A percentile compares a stretch with the other conserved stretches of the same genome.
phyloP scores from a whole-genome alignment of 345 rosid genomes.

The Camelina sativa region DNA sequence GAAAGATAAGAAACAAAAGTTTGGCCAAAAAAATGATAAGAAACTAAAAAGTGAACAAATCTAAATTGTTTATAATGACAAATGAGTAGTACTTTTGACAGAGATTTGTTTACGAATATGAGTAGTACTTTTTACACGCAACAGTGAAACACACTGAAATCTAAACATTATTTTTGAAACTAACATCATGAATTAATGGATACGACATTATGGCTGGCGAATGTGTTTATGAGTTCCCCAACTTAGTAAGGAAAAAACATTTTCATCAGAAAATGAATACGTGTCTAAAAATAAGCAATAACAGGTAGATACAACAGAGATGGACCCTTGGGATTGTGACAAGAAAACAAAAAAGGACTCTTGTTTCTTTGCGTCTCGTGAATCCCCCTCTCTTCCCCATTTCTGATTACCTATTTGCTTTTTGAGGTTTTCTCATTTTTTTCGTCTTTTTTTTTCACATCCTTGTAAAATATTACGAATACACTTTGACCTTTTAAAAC shows the following conservation, averaged over 20 bases:
- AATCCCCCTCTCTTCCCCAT: constrained; percentile 16
- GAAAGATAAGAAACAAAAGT: too few relatives aligned
- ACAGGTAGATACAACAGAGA: constrained; percentile 39
- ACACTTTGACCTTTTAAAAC: constrained; percentile 26
- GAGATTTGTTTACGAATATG: not conserved
- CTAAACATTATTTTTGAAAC: not conserved
- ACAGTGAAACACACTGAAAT: constrained; percentile 3
- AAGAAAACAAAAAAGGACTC: constrained; percentile 27
- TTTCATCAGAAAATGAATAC: constrained; percentile 24
- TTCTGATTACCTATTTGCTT: not conserved
- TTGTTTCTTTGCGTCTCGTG: constrained; percentile 43
- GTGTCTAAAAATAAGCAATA: constrained; percentile 30
- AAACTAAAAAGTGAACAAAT: not conserved
- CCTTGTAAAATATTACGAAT: constrained; percentile 20
- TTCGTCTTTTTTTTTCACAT: not conserved
- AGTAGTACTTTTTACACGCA: not conserved
- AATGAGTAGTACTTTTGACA: not conserved
- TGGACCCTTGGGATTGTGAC: constrained; percentile 37
- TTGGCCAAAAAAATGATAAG: too few relatives aligned
- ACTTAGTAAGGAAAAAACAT: constrained; percentile 24
- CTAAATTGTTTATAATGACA: not conserved
- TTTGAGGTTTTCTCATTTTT: not conserved
- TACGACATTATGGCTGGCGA: constrained; percentile 14
- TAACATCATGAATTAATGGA: constrained; percentile 2
- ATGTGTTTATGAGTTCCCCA: not conserved